phyloP scores from a whole-genome alignment of 768 basidiomycete genomes.

The Tulasnella sp. region DNA sequence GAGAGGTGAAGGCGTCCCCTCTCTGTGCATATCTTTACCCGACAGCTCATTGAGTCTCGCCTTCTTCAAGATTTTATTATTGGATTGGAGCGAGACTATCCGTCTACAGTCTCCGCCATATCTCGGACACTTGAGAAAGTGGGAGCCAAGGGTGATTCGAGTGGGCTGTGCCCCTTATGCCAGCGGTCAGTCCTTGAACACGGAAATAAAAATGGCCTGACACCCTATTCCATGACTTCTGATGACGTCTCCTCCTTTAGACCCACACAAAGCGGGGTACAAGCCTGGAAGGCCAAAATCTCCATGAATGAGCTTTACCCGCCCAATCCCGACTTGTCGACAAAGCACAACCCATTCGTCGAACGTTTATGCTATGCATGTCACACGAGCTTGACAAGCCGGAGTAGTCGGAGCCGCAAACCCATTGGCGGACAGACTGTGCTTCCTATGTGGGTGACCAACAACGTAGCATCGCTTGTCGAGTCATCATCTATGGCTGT shows the following conservation, averaged over 20 bases:
- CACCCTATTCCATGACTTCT: too few species aligned
- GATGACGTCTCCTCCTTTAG: too few species aligned
- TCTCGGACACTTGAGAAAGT: conserved; percentile 71
- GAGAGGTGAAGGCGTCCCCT: conserved; percentile 37
- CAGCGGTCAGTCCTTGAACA: conserved; percentile 38
- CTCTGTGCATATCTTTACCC: background rate
- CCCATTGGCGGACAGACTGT: too few species aligned
- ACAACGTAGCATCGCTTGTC: too few species aligned
- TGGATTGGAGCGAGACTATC: conserved; percentile 70
- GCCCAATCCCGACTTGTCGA: conserved; percentile 20
- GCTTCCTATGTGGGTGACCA: too few species aligned
- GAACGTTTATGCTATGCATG: conserved; percentile 50
- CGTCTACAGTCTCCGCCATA: conserved; percentile 77
- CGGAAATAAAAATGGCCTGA: background rate
- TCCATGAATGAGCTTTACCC: conserved; percentile 29
- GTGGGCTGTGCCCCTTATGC: conserved; percentile 48
- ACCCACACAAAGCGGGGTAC: conserved; percentile 50
- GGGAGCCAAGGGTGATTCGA: conserved; percentile 46
- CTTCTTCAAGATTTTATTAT: conserved; percentile 55
- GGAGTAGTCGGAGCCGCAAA: conserved; percentile 18
- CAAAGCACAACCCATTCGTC: conserved; percentile 26
- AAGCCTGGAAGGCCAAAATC: conserved; percentile 64
- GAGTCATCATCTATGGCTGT: too few species aligned
- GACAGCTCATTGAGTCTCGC: background rate
- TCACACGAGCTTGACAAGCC: conserved; percentile 48